Base-by-base conservation (phyloP, 2,329 filamentous ascomycete genomes). In the Fusarium palustre region DNA sequence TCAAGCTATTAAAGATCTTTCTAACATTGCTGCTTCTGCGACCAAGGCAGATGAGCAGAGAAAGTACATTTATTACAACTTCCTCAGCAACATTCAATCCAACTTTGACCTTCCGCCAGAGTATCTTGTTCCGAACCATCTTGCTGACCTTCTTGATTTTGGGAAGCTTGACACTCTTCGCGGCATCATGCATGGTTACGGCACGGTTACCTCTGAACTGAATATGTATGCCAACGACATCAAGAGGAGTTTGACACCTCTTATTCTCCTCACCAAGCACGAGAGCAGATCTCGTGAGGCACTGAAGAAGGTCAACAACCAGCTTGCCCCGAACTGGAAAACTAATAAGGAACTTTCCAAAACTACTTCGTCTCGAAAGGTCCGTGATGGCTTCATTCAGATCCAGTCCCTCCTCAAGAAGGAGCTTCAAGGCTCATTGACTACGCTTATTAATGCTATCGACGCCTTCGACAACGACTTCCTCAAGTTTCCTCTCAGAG, bases 311-410 rank as follows among this genome's bases (percentile, higher is more conserved):
- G 22, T 70, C 34, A 55, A 62, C 18, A 54, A 25, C 10, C 45
- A 70, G 12, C 68, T 68, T 13, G 28, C 53, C n/a, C 55, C 52
- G 1, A 57, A 69, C 38, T 70, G 59, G 59, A 70, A 68, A 20
- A 68, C 54, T 7, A 59, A 66, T 15, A 55, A 70, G 7, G 68
- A 70, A 13, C 50, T 70, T 13, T 57, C 59, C 13, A 64, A 64
- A n/a, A 70, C 59, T 5, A 25, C 50, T 2, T 43, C 55, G 1
- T 47, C 53, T 7, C 68, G 64, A 9, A 68, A 69, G 7, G 59
- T 69, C 10, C 65, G 65, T 8, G 65, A 65, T 31, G 64, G 66
- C 2, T 68, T 68, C 30, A 25, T 60, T 20, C 42, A 65, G 36
- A 56, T 55, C 11, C 65, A 68, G 34, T 11, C 39, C 3, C 36